Evolutionary conservation across 1,284 basidiomycete species (phyloP), one percentile per base, ranked within the genome.

Genomic region (Cryptococcus wingfieldii): DNA sequence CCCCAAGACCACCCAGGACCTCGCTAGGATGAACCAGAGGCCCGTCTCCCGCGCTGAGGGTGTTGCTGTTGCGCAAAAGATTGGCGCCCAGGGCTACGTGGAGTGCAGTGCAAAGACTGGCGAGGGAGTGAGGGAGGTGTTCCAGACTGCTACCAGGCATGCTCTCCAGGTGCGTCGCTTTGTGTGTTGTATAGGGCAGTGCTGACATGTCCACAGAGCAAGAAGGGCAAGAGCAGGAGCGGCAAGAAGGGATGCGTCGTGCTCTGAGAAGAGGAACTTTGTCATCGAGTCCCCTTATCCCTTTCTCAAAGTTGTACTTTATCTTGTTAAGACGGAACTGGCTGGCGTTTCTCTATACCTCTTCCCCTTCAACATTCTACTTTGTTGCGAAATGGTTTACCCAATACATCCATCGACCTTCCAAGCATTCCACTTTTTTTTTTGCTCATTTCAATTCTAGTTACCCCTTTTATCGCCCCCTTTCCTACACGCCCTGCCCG

Each of bases 91-190:
- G 76, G 84, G 86, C 70, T 95, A 94, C 77, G 84, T 92, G 56
- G 91, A 95, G 77, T 94, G 91, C 78, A 89, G 87, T 56, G 90
- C 90, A 74, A 89, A 88, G 82, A 84, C 86, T 14, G 89, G 91
- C 58, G 86, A 89, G 75, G 91, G 91, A 63, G 91, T 95, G 50
- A 83, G 88, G 64, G 91, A 94, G 76, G 90, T 93, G 42, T 94
- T 95, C 82, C 89, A 93, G 77, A 86, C 86, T 63, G 90, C 90
- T 43, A 91, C 89, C 53, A 83, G 88, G 64, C 85, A 86, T 51
- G 89, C 89, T 45, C 82, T 92, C 48, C 81, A 87, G 60, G 77
- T 76, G 60, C 59, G 73, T 69, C n/a, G 31, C 55, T 14, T 37
- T 14, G 23, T 42, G 47, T 38, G 23, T 49, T 12, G 4, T 12